Evolutionary conservation across 1,139 yeast species (phyloP).

Genomic region (Cylindricascospora bacillispora): DNA sequence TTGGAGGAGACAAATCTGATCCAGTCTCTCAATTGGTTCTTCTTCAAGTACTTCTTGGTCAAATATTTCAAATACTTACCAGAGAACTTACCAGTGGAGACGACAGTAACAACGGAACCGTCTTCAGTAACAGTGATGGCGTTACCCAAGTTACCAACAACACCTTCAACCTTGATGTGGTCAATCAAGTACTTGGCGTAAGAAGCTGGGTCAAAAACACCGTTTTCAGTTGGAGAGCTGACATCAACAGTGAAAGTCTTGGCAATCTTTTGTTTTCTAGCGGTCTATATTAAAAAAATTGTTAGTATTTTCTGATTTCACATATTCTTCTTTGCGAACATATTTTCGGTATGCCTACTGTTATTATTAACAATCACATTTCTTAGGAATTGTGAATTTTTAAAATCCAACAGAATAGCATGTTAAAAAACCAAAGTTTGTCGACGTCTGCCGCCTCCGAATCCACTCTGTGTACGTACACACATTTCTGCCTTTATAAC

Average conservation of each 20-base stretch:
- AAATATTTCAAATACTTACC: slow-evolving; percentile 99
- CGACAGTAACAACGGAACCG: slow-evolving; percentile 73
- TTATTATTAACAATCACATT: not conserved
- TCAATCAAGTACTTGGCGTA: slow-evolving; percentile 97
- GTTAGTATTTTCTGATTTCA: slow-evolving; percentile 1
- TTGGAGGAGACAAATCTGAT: slow-evolving; percentile 96
- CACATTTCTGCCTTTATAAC: not conserved
- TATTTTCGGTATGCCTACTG: not conserved
- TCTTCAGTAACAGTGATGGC: slow-evolving; percentile 80
- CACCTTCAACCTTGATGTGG: slow-evolving; percentile 98
- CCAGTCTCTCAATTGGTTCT: slow-evolving; percentile 99
- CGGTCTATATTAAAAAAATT: slow-evolving; percentile 34
- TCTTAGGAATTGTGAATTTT: too few relatives aligned
- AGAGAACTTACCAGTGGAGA: slow-evolving; percentile 89
- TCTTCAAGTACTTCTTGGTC: slow-evolving; percentile 99
- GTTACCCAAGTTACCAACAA: slow-evolving; percentile 94
- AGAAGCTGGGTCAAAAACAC: slow-evolving; percentile 94
- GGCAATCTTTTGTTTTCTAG: slow-evolving; percentile 67
- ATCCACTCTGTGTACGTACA: too few relatives aligned
- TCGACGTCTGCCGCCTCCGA: too few relatives aligned
- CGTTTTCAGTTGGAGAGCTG: slow-evolving; percentile 94
- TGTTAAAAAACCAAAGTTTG: too few relatives aligned
- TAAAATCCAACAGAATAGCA: too few relatives aligned
- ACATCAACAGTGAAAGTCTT: slow-evolving; percentile 94
- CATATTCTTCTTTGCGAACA: not conserved